phyloP scores from a whole-genome alignment of 1,284 basidiomycete genomes.

The Fomitiporia mediterranea region DNA sequence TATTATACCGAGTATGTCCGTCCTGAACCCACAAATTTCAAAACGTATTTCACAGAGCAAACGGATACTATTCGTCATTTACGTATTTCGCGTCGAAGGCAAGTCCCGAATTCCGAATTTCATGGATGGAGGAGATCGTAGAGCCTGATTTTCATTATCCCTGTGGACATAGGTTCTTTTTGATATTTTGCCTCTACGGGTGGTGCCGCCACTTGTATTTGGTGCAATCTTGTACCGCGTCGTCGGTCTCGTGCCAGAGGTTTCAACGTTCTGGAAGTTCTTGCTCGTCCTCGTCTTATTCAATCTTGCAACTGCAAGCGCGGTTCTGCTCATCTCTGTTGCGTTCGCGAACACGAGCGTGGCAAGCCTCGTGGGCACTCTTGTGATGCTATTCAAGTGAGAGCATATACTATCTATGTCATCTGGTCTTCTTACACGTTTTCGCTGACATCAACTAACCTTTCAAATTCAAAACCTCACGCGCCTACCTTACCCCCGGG shows the following conservation, averaged over 20 bases:
- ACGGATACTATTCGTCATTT: constrained; percentile 94
- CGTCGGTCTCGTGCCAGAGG: constrained; percentile 88
- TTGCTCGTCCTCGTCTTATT: constrained; percentile 91
- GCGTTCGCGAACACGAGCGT: constrained; percentile 82
- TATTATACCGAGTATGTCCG: neutral
- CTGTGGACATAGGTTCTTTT: constrained; percentile 68
- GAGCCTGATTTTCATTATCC: neutral
- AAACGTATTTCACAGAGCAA: constrained; percentile 55
- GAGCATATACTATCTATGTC: constrained; percentile 30
- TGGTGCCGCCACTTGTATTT: constrained; percentile 92
- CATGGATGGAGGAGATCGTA: too few relatives aligned
- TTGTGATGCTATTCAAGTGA: constrained; percentile 97
- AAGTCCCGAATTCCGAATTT: constrained; percentile 14
- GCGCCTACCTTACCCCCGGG: neutral
- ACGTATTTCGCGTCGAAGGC: constrained; percentile 95
- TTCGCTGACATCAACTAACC: neutral
- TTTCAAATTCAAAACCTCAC: neutral
- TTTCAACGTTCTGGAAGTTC: constrained; percentile 95
- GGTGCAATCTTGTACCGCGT: constrained; percentile 93
- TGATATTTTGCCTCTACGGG: constrained; percentile 89
- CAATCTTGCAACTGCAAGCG: constrained; percentile 90
- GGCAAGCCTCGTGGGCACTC: constrained; percentile 88
- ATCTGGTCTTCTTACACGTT: neutral
- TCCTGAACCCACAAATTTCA: neutral
- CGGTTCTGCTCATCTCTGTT: constrained; percentile 87